Conservation (phyloP, 306 rosid species). For the Leucaena leucocephala region DNA sequence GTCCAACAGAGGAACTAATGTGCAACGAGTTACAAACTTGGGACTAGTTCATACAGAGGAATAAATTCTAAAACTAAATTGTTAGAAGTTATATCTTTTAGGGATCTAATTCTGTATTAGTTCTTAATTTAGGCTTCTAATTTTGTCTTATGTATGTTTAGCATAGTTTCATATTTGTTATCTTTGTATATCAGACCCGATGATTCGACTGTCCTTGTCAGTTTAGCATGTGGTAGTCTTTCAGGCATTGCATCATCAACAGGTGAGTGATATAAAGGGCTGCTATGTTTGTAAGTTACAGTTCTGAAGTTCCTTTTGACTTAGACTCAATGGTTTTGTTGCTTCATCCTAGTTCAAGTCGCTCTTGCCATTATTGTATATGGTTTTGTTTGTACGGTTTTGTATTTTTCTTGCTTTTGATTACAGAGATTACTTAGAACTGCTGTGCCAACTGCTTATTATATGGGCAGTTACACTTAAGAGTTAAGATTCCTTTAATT, state of each 20-base stretch:
- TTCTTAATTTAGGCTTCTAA: slow-evolving; percentile 11
- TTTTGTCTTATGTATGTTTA: slow-evolving; percentile 13
- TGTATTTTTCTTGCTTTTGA: slow-evolving; percentile 34
- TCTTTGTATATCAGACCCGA: slow-evolving; percentile 54
- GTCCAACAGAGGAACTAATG: not conserved
- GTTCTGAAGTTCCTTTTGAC: slow-evolving; percentile 19
- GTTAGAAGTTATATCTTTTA: not conserved
- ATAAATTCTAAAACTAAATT: not conserved
- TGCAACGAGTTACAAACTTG: not conserved
- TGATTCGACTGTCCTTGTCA: slow-evolving; percentile 74
- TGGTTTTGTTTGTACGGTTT: not conserved
- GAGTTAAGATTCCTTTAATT: slow-evolving; percentile 44
- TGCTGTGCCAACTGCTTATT: slow-evolving; percentile 38
- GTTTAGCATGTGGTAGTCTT: slow-evolving; percentile 94
- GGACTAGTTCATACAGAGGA: not conserved
- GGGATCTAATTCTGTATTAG: not conserved
- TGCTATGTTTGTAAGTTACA: slow-evolving; percentile 17
- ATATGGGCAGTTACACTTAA: slow-evolving; percentile 38
- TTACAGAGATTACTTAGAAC: slow-evolving; percentile 35
- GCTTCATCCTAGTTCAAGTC: not conserved
- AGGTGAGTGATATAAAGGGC: slow-evolving; percentile 68
- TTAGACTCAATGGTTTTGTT: not conserved
- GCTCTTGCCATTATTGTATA: not conserved
- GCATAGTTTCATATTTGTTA: slow-evolving; percentile 23
- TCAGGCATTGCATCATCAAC: slow-evolving; percentile 98